Base-by-base conservation (phyloP, 202 grass and related monocot species). In the Brachypodium distachyon region DNA sequence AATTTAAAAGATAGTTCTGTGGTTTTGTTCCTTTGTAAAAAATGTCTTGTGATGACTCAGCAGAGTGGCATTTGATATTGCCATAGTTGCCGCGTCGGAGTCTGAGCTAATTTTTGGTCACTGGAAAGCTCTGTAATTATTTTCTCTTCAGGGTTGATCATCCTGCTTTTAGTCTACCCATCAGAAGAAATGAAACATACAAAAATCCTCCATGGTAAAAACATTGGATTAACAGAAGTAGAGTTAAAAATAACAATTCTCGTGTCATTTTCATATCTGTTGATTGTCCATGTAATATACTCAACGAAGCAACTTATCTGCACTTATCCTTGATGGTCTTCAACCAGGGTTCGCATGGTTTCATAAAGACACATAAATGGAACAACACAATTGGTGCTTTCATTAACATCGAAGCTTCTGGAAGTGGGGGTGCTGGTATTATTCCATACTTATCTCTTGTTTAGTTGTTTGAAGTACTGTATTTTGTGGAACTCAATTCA, bases 371-470 rank as follows among this genome's bases (percentile, higher is more conserved):
- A 85, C 96, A 98, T 77, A 90, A 38, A 82, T 98, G 91, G 96
- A 98, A 84, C 51, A 86, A 33, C 46, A 88, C 85, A 68, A 84
- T 98, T 72, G 61, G 91, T 28, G 95, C 95, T 85, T 98, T 98
- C 78, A 86, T 98, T 54, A 90, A 98, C 76, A 98, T 98, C 64
- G 95, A 98, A 89, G 95, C 95, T 86, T 98, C 91, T 85, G 95
- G 95, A 76, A 88, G 84, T 61, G 95, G 91, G 7, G 95, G 95
- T 74, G 78, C 90, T 82, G 95, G 95, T 98, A 94, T 71, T 34
- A 46, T 81, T 72, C 63, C 31, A 13, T 79, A 70, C 63, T 76
- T 60, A 66, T 73, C 43, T 78, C 38, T 64, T 82, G 51, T 61
- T 89, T 59, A 61, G 25, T 78, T 19, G 2, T 69, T 70, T 77